These are phyloP conservation scores for Pyrenophora tritici-repentis DNA, from an alignment of 2,329 filamentous ascomycete species.

Conservation along the genomic window DNA sequence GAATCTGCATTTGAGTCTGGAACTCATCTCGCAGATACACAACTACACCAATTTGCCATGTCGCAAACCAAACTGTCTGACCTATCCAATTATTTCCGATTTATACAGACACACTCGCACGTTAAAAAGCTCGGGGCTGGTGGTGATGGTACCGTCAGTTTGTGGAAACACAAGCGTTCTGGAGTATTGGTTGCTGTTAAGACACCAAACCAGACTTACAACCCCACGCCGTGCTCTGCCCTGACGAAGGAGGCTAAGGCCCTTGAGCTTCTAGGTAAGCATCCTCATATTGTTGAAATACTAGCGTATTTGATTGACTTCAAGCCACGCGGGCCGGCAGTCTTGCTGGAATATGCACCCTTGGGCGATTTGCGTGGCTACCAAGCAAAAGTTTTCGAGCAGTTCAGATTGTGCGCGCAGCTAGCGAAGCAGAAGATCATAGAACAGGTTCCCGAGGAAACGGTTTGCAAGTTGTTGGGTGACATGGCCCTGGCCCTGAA, in stretches of 20 bases:
- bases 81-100: not conserved
- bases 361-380: constrained; percentile 23
- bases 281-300: constrained; percentile 20
- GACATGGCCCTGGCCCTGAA: constrained; percentile 31
- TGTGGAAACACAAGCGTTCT: constrained; percentile 1
- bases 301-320: constrained; percentile 5
- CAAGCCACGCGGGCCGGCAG: constrained; percentile 13
- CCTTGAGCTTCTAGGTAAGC: constrained; percentile 2
- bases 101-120: not conserved
- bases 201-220: not conserved
- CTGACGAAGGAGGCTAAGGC: constrained; percentile 1
- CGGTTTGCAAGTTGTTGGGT: constrained; percentile 33
- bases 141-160: constrained; percentile 15
- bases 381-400: too few species aligned
- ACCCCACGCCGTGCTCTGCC: not conserved
- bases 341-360: constrained; percentile 26
- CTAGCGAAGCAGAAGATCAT: not conserved
- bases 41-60: too few species aligned
- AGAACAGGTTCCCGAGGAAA: constrained; percentile 23
- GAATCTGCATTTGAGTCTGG: not conserved
- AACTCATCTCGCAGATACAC: too few species aligned
- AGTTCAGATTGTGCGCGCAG: constrained; percentile 8
- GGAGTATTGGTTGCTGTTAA: constrained; percentile 6
- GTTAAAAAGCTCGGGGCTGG: constrained; percentile 7
- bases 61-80: not conserved